Conservation (phyloP, 2,329 filamentous ascomycete genomes). For the Xylaria sp. region DNA sequence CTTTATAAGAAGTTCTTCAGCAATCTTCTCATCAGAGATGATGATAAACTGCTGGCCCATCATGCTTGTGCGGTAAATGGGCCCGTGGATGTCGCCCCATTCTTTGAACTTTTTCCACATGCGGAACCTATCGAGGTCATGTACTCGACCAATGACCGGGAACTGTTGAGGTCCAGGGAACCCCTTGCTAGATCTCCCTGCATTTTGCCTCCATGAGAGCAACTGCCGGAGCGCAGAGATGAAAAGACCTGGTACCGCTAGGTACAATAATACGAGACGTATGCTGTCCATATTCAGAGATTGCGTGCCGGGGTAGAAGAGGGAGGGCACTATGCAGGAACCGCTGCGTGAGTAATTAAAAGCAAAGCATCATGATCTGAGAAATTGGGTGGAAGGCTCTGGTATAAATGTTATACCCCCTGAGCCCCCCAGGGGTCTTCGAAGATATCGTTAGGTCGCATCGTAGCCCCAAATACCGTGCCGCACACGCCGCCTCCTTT, state of each 20-base stretch:
- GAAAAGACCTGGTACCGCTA: constrained; percentile 58
- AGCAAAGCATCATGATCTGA: constrained; percentile 3
- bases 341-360: constrained; percentile 5
- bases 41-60: constrained; percentile 51
- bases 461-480: constrained; percentile 5
- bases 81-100: constrained; percentile 47
- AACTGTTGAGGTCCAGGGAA: constrained; percentile 61
- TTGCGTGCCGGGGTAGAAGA: neutral
- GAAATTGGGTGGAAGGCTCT: neutral
- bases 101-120: constrained; percentile 62
- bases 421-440: neutral
- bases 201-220: constrained; percentile 50
- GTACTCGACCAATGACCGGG: constrained; percentile 60
- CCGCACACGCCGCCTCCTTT: constrained; percentile 11
- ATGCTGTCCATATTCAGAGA: constrained; percentile 52
- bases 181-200: constrained; percentile 40
- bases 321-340: neutral
- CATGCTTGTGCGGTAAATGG: constrained; percentile 50
- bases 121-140: constrained; percentile 58
- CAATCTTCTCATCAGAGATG: constrained; percentile 60
- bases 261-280: constrained; percentile 55
- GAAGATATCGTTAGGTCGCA: neutral
- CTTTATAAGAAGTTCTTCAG: constrained; percentile 60
- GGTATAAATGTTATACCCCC: constrained; percentile 29
- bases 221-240: constrained; percentile 55